Evolutionary conservation across 2,329 filamentous ascomycete genomes (phyloP).

Genomic region (Aspergillus sp.): DNA sequence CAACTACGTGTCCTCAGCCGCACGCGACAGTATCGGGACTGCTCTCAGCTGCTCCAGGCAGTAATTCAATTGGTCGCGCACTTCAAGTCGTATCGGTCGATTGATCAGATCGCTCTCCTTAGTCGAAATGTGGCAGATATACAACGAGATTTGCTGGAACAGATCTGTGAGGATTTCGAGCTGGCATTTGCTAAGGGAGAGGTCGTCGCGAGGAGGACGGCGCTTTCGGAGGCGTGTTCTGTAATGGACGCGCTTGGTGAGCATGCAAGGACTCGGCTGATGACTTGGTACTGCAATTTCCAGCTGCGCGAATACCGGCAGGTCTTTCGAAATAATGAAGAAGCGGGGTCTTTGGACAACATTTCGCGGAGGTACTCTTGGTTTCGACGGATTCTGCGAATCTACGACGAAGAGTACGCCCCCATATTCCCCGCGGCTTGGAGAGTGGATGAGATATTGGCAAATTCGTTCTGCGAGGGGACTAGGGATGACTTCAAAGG

Average conservation of each 20-base stretch:
- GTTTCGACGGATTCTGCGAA: constrained; percentile 95
- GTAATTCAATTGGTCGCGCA: constrained; percentile 97
- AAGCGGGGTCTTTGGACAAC: constrained; percentile 94
- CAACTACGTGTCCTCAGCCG: constrained; percentile 82
- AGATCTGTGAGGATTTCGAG: constrained; percentile 99
- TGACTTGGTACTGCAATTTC: constrained; percentile 98
- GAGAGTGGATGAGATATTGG: constrained; percentile 86
- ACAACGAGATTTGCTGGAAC: constrained; percentile 87
- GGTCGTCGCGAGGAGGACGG: constrained; percentile 65
- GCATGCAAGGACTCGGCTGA: constrained; percentile 73
- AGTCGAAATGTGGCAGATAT: constrained; percentile 91
- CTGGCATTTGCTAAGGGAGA: constrained; percentile 89
- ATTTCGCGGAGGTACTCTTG: constrained; percentile 93
- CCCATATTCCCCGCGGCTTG: constrained; percentile 82
- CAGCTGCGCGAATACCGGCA: constrained; percentile 93
- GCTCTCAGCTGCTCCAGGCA: constrained; percentile 87
- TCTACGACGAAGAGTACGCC: constrained; percentile 90
- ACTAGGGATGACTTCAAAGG: constrained; percentile 94
- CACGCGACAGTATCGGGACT: constrained; percentile 89
- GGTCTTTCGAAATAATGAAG: constrained; percentile 93
- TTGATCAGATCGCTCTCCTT: constrained; percentile 93
- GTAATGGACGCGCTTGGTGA: constrained; percentile 96
- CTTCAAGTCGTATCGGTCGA: constrained; percentile 96
- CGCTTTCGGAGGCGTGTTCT: constrained; percentile 81
- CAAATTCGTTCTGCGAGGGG: constrained; percentile 91